These are phyloP conservation scores for Trypanosomatidae sp. DNA, from an alignment of 208 protist species.

Conservation along the genomic window DNA sequence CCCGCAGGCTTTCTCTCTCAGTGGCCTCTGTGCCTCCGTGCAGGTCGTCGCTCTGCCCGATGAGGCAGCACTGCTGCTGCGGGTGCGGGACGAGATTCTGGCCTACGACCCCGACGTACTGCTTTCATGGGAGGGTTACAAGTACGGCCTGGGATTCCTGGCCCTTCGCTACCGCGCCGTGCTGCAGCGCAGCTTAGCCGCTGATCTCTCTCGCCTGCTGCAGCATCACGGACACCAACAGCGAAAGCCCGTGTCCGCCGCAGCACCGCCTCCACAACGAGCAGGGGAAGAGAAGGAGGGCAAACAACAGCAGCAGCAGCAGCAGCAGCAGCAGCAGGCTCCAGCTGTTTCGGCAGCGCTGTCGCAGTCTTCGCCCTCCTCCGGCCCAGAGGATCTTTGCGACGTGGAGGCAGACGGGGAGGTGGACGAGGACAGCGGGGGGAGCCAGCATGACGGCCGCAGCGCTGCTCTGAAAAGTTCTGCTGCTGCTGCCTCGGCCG, in stretches of 20 bases:
- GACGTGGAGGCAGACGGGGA: no score
- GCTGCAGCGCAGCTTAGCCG: constrained; percentile 44
- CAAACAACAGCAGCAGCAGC: no score
- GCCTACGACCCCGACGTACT: constrained; percentile 70
- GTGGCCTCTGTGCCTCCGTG: constrained; percentile 25
- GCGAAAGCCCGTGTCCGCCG: neutral
- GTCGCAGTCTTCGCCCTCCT: no score
- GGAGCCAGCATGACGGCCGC: neutral
- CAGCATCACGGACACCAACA: neutral
- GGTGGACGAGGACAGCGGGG: no score
- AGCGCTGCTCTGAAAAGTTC: neutral
- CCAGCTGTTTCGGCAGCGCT: no score
- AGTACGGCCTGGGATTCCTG: constrained; percentile 66
- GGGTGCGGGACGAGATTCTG: constrained; percentile 44
- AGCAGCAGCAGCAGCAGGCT: no score
- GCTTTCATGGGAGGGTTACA: constrained; percentile 75
- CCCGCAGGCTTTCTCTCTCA: neutral
- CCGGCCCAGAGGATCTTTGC: no score
- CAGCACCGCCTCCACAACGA: neutral
- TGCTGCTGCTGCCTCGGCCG: constrained; percentile 12
- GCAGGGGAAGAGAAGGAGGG: no score
- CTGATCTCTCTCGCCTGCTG: constrained; percentile 53
- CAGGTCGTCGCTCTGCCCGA: constrained; percentile 35
- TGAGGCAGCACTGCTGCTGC: constrained; percentile 52
- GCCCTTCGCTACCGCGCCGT: constrained; percentile 57